These are phyloP conservation scores for Tilletia walkeri DNA, from an alignment of 1,284 basidiomycete species.

Conservation along the genomic window DNA sequence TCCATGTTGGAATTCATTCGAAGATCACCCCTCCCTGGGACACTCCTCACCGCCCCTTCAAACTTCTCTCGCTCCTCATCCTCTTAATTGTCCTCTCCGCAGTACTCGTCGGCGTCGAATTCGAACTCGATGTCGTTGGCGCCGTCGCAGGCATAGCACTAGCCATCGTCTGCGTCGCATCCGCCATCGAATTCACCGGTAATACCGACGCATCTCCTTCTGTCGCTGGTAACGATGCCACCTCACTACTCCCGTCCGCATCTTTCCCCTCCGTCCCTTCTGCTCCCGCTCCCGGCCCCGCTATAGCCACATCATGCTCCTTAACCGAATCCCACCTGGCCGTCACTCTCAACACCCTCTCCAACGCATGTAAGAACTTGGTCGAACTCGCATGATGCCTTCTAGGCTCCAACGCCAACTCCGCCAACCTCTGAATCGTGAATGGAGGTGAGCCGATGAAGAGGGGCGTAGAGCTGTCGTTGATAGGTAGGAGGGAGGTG, in stretches of 20 bases:
- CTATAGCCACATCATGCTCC: conserved; percentile 2
- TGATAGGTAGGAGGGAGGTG: not conserved
- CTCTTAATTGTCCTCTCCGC: not conserved
- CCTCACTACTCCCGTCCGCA: too few species aligned
- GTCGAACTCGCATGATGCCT: conserved; percentile 24
- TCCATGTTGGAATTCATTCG: too few species aligned
- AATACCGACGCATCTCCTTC: not conserved
- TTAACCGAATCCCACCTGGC: conserved; percentile 27
- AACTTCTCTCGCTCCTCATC: conserved; percentile 6
- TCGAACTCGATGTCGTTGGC: not conserved
- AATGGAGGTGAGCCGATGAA: conserved; percentile 31
- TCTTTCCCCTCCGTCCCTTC: not conserved
- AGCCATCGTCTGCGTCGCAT: not conserved
- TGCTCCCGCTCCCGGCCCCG: too few species aligned
- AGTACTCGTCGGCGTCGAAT: not conserved
- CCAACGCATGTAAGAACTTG: conserved; percentile 33
- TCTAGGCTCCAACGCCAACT: conserved; percentile 28
- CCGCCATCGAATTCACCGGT: not conserved
- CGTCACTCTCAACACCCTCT: conserved; percentile 32
- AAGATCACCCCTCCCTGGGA: not conserved
- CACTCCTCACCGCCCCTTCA: not conserved
- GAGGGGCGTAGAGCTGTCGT: not conserved
- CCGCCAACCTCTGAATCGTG: conserved; percentile 40
- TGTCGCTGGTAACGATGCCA: not conserved
- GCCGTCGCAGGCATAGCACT: not conserved